Conservation (phyloP, 169 alveolate genomes). For the Babesia gibsoni region DNA sequence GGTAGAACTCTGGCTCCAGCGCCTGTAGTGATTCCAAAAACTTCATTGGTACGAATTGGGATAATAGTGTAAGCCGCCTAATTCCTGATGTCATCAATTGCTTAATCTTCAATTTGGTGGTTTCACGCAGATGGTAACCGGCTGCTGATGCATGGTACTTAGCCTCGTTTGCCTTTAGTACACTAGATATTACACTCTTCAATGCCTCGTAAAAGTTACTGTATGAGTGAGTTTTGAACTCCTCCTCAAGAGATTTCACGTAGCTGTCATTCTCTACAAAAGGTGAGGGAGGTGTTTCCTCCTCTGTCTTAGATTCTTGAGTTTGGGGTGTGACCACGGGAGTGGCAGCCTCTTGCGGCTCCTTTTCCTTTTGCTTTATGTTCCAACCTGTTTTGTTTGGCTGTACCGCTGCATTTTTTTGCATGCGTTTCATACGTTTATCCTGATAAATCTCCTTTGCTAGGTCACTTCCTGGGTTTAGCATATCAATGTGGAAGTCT, state of each 20-base stretch:
- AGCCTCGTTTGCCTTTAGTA: conserved; percentile 22
- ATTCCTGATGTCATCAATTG: conserved; percentile 30
- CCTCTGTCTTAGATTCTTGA: neutral
- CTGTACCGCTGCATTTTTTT: neutral
- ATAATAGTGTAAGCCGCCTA: conserved; percentile 31
- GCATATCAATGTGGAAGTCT: neutral
- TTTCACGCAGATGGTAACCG: conserved; percentile 46
- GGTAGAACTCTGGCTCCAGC: conserved; percentile 62
- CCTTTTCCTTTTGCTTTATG: neutral
- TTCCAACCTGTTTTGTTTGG: neutral
- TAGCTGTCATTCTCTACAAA: conserved; percentile 9
- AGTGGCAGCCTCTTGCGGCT: neutral
- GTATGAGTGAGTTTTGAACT: conserved; percentile 5
- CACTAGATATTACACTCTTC: conserved; percentile 31
- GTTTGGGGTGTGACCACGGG: neutral
- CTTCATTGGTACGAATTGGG: conserved; percentile 63
- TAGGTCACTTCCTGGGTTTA: conserved; percentile 40
- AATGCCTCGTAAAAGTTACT: conserved; percentile 40
- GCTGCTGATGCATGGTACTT: conserved; percentile 32
- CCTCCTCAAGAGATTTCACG: conserved; percentile 6
- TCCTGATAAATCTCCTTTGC: conserved; percentile 19
- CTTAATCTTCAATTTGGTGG: conserved; percentile 33
- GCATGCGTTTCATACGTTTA: conserved; percentile 14
- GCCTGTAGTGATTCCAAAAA: conserved; percentile 61
- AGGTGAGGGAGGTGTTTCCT: neutral